Evolutionary conservation across 345 rosid species (phyloP).

Genomic region (Camelina hispida): DNA sequence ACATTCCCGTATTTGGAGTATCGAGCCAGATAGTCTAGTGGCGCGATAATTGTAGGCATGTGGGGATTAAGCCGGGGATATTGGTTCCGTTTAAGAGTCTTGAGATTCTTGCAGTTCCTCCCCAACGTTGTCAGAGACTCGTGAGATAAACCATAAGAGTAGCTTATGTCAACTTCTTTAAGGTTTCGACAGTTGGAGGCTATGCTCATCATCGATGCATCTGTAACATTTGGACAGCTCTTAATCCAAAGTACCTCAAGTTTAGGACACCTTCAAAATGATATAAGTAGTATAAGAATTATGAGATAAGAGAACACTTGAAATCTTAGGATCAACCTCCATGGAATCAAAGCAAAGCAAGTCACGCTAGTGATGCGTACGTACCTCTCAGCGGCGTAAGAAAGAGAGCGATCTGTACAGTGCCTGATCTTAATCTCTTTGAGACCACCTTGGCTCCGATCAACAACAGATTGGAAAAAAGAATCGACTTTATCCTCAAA

Average conservation of each 20-base stretch:
- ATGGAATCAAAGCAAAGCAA: background rate
- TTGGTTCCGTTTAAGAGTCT: conserved; percentile 59
- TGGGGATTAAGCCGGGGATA: conserved; percentile 63
- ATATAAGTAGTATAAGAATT: background rate
- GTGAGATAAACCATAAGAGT: conserved; percentile 68
- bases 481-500: conserved; percentile 71
- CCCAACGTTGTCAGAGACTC: conserved; percentile 64
- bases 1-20: conserved; percentile 71
- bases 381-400: conserved; percentile 68
- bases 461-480: conserved; percentile 58
- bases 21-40: conserved; percentile 58
- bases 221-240: conserved; percentile 68
- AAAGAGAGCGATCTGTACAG: conserved; percentile 72
- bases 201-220: conserved; percentile 61
- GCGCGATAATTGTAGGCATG: conserved; percentile 59
- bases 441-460: conserved; percentile 61
- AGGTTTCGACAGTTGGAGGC: conserved; percentile 60
- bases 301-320: too few species aligned
- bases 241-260: conserved; percentile 63
- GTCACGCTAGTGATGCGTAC: conserved; percentile 15
- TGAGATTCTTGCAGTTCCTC: conserved; percentile 57
- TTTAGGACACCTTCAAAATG: conserved; percentile 37
- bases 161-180: conserved; percentile 69
- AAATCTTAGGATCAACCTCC: background rate
- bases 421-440: conserved; percentile 61